Evolutionary conservation across 306 rosid genomes (phyloP).

Genomic region (Rosa rugosa): DNA sequence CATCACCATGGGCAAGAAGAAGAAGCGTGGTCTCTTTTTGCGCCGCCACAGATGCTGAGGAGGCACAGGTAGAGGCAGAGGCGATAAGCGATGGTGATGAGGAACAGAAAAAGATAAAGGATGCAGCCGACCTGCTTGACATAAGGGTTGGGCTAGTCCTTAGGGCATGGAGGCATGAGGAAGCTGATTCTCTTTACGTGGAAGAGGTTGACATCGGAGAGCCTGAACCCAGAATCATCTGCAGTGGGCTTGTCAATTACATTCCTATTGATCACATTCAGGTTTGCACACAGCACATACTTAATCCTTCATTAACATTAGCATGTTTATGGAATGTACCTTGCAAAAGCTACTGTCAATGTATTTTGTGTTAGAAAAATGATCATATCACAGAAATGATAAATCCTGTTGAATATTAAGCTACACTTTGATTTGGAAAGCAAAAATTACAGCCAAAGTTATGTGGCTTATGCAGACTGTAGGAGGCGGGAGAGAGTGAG

Average conservation of each 20-base stretch:
- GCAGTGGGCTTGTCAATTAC: conserved; percentile 85
- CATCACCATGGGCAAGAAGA: background rate
- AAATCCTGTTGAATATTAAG: too few relatives aligned
- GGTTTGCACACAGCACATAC: conserved; percentile 12
- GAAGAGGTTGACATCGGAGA: conserved; percentile 91
- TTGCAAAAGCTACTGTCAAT: background rate
- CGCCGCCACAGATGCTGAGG: conserved; percentile 8
- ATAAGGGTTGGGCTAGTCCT: conserved; percentile 76
- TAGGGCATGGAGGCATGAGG: conserved; percentile 85
- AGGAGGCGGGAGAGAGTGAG: background rate
- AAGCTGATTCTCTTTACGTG: conserved; percentile 86
- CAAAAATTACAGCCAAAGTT: background rate
- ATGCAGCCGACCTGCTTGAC: conserved; percentile 72
- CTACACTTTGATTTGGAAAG: background rate
- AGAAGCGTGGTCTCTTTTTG: conserved; percentile 14
- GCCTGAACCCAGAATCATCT: conserved; percentile 76
- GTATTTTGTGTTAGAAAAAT: background rate
- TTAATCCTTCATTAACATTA: background rate
- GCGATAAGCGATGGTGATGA: conserved; percentile 7
- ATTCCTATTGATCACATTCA: conserved; percentile 20
- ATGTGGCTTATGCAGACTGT: background rate
- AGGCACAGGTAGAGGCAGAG: background rate
- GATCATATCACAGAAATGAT: background rate
- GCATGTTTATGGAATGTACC: background rate
- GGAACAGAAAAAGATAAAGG: conserved; percentile 36